Evolutionary conservation across 2,329 filamentous ascomycete genomes (phyloP).

Genomic region (Fusarium citri): DNA sequence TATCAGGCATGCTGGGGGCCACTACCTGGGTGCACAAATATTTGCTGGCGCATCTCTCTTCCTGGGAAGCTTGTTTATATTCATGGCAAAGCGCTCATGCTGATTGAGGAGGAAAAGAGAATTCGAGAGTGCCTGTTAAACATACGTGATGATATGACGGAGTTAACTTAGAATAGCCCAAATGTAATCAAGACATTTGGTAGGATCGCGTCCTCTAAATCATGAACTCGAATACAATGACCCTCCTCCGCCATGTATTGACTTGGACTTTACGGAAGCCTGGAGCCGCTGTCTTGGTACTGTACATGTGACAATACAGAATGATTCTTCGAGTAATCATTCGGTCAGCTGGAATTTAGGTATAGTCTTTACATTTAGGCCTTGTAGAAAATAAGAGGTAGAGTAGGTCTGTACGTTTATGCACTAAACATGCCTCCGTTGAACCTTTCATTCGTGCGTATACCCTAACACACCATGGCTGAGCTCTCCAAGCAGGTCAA

Average conservation of each 20-base stretch:
- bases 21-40: constrained; percentile 42
- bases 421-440: too few species aligned
- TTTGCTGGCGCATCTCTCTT: constrained; percentile 42
- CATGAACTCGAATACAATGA: neutral
- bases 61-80: constrained; percentile 18
- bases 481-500: too few species aligned
- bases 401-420: too few species aligned
- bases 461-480: too few species aligned
- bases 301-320: too few species aligned
- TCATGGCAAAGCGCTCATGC: neutral
- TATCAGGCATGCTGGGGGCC: constrained; percentile 31
- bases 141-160: neutral
- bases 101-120: neutral
- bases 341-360: too few species aligned
- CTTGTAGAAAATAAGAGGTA: too few species aligned
- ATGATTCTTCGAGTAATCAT: too few species aligned
- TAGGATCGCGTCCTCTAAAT: neutral
- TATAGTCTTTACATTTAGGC: too few species aligned
- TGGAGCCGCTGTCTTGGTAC: neutral
- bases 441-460: too few species aligned
- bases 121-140: neutral
- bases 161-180: neutral
- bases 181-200: neutral
- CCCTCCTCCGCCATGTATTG: neutral
- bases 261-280: neutral